A percentile compares a stretch with the other conserved stretches of the same genome.
These are phyloP conservation scores for Trifolium pratense DNA, from an alignment of 306 rosid genomes.

Conservation along the genomic window DNA sequence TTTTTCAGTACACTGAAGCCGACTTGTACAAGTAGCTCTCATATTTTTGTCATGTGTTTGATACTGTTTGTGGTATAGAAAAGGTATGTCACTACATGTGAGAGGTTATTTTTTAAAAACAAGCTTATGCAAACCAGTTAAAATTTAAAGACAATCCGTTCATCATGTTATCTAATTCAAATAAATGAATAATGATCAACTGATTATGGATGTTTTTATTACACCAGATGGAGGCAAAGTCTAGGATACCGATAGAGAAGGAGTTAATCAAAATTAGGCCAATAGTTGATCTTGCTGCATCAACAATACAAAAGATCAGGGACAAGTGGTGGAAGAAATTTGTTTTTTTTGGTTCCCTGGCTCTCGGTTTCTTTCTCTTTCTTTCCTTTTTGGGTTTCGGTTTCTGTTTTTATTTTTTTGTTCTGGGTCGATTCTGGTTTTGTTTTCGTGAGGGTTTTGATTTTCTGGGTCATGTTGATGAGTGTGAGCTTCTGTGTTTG, in stretches of 20 bases:
- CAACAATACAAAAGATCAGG: conserved; percentile 62
- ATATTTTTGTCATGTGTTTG: conserved; percentile 78
- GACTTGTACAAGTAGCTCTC: conserved; percentile 85
- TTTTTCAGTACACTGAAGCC: conserved; percentile 78
- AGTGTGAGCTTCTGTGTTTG: too few relatives aligned
- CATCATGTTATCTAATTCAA: too few relatives aligned
- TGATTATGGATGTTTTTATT: conserved; percentile 12
- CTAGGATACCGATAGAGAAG: conserved; percentile 64
- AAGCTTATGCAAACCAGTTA: conserved; percentile 26
- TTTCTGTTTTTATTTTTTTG: too few relatives aligned
- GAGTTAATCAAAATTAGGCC: conserved; percentile 73
- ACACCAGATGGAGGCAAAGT: conserved; percentile 59
- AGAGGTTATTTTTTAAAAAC: not conserved
- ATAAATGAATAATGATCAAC: not conserved
- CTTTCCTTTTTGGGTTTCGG: too few relatives aligned
- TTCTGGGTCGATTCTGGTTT: too few relatives aligned
- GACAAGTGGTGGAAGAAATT: too few relatives aligned
- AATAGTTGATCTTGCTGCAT: conserved; percentile 61
- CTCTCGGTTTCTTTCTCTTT: too few relatives aligned
- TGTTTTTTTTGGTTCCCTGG: too few relatives aligned
- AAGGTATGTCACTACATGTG: conserved; percentile 58
- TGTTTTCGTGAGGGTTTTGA: too few relatives aligned
- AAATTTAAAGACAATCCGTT: not conserved
- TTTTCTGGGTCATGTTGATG: too few relatives aligned
- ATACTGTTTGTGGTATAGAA: conserved; percentile 64